Evolutionary conservation across 495 filamentous ascomycete genomes (phyloP), one percentile per base, ranked within the genome.

Genomic region (Xylaria curta): DNA sequence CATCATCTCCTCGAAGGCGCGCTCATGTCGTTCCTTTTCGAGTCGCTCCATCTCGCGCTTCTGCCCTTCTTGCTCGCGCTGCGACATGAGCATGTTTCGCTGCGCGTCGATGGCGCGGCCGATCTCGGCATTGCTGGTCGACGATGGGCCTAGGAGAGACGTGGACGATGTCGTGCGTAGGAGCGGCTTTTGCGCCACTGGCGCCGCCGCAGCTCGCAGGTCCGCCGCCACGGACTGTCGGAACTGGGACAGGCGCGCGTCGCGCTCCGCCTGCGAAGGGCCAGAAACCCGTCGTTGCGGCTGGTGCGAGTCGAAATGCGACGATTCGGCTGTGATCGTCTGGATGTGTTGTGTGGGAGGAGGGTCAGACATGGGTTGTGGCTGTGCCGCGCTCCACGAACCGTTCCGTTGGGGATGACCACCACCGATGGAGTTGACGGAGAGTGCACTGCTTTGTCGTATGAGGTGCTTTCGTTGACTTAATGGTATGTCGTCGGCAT

Each of bases 1-100:
- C 93, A 97, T 96, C 68, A 89, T 86, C 74, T 90, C 87, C 64
- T 94, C 92, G 70, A 92, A 88, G 62, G 85, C 84, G 56, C 85
- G 85, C 56, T 91, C 86, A 2, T 80, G 78, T 49, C 82, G 77
- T 60, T 82, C 83, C 73, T 81, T 83, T 67, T 82, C 83, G 66
- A 76, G 72, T 54, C 82, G 79, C 73, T 85, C 83, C 54, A 80
- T 69, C 70, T 87, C 74, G 69, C 78, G 76, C 77, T 82, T 75
- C 79, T 85, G 77, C 24, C 81, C 79, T 75, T 86, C 85, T 19
- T 80, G 82, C 73, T 87, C 85, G 64, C 82, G 82, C 73, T 85
- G 82, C 31, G 79, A 78, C 51, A 84, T 75, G 64, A 87, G 73
- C 53, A 76, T 46, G 56, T 71, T 83, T 54, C 85, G 79, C 68